Evolutionary conservation across 169 alveolate genomes (phyloP), one percentile per base, ranked within the genome.

Genomic region (Pseudocohnilembus persalinus): DNA sequence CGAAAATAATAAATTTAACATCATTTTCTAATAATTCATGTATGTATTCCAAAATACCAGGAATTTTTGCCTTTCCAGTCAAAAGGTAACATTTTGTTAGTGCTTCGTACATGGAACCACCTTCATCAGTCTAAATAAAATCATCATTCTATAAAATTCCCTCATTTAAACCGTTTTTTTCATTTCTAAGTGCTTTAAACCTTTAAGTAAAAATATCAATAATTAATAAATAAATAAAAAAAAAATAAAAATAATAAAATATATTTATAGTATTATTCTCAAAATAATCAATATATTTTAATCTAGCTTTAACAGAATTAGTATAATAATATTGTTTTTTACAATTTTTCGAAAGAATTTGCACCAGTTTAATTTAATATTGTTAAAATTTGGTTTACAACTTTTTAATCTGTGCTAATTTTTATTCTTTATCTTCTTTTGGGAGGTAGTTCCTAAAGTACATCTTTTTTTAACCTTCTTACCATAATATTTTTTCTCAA

Each of bases 401-500:
- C 31, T 72, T 88, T 90, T 24, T 81, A 16, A 31, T 94, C 97
- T 26, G 91, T 84, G 76, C 82, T 81, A 63, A 94, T 90, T 33
- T 79, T 84, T 0, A 92, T 88, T 89, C 90, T 92, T 73, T 91
- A 86, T 78, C 96, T 91, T 81, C 90, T 90, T 84, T 94, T 94
- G 15, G 88, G 90, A 29, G 97, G 97, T 77, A 94, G 82, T 84
- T 94, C 88, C 75, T 87, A 82, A 15, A 94, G 87, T 0, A 94
- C 96, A 83, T 94, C 96, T 76, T 88, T 89, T 80, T 94, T 94
- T 1, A 92, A 84, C 82, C 97, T 89, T 82, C 97, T 88, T 25
- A 94, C 92, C 97, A 94, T 94, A 0, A 92, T 83, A n/a, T 88
- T 82, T n/a, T 82, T 74, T 68, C 64, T 88, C 63, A 94, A 89